Evolutionary conservation across 371 early-diverging fungal genomes (phyloP).

Genomic region (Actinomortierella ambigua): DNA sequence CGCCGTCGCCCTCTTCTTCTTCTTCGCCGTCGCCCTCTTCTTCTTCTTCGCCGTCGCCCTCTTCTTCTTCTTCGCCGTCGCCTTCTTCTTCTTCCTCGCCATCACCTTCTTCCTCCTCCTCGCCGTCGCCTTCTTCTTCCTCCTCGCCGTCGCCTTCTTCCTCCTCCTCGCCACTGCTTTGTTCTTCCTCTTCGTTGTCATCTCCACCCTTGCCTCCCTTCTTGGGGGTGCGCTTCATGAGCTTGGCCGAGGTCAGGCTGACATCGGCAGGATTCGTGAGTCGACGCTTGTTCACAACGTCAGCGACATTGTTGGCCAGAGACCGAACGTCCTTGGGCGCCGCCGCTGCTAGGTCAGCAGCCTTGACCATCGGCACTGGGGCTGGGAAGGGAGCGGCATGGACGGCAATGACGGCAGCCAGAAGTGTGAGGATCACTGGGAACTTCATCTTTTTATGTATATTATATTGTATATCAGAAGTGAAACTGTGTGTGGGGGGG

Average conservation of each 20-base stretch:
- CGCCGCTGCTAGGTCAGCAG: no score
- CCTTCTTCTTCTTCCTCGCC: slow-evolving; percentile 6
- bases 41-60: not conserved
- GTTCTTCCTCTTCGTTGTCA: slow-evolving; percentile 10
- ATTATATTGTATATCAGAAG: no score
- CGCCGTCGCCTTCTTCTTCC: slow-evolving; percentile 6
- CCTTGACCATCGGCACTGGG: no score
- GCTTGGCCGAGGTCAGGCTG: not conserved
- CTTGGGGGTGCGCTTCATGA: slow-evolving; percentile 1
- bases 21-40: slow-evolving; percentile 9
- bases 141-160: slow-evolving; percentile 36
- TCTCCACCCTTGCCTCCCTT: slow-evolving; percentile 1
- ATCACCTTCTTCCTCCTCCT: slow-evolving; percentile 7
- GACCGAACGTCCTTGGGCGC: not conserved
- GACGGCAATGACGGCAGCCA: no score
- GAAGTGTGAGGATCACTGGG: no score
- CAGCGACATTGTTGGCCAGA: not conserved
- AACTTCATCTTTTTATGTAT: no score
- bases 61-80: not conserved
- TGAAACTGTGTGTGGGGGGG: no score
- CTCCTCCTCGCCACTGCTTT: slow-evolving; percentile 19
- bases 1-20: not conserved
- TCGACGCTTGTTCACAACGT: slow-evolving; percentile 10
- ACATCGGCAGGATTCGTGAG: slow-evolving; percentile 8
- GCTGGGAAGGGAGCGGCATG: no score